Percentiles rank a stretch among this genome's conserved stretches.
Conservation (phyloP, 2,329 filamentous ascomycete species). For the Colletotrichum tanaceti region DNA sequence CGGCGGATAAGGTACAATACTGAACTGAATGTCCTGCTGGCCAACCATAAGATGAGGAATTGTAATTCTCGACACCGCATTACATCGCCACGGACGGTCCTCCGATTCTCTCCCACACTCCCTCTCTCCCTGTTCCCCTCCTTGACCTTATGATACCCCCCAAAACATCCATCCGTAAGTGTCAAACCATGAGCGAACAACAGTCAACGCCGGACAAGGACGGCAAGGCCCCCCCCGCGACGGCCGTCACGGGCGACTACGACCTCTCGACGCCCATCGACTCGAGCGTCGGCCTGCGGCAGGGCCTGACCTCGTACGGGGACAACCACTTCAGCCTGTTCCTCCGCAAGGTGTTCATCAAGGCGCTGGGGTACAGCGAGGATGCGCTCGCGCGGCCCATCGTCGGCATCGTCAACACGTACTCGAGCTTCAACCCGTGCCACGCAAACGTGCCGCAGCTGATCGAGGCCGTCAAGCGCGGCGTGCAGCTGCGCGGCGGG, state of each 20-base stretch:
- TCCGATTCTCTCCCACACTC: no score
- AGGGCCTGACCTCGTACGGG: conserved; percentile 75
- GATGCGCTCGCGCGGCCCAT: conserved; percentile 77
- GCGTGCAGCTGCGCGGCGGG: conserved; percentile 74
- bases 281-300: conserved; percentile 66
- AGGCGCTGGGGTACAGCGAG: conserved; percentile 79
- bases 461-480: conserved; percentile 76
- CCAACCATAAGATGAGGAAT: conserved; percentile 32
- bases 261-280: conserved; percentile 66
- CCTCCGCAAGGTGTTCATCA: conserved; percentile 81
- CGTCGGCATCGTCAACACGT: conserved; percentile 80
- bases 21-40: neutral
- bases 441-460: conserved; percentile 79
- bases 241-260: conserved; percentile 64
- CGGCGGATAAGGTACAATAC: conserved; percentile 30
- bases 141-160: no score
- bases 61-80: conserved; percentile 16
- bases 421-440: conserved; percentile 79
- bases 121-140: no score
- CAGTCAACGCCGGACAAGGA: neutral
- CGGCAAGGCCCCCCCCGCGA: conserved; percentile 18
- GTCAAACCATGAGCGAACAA: conserved; percentile 6
- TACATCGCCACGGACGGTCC: neutral
- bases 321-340: conserved; percentile 82
- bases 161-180: neutral